These are phyloP conservation scores for Globisporangium irregulare DNA, from an alignment of 352 stramenopile species.

Conservation along the genomic window DNA sequence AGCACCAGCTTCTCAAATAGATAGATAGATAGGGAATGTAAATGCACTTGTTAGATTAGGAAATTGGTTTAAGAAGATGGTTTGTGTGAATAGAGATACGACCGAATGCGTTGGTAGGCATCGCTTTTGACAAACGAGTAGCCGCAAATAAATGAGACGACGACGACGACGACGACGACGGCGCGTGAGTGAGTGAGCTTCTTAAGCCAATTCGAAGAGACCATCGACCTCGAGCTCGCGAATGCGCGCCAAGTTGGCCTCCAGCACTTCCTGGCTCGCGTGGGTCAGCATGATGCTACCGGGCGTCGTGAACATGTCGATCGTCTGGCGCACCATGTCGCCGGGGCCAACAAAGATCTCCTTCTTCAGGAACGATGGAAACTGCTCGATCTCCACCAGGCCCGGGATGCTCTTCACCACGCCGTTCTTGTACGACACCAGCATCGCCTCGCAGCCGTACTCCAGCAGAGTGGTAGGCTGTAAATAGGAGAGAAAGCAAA, in stretches of 20 bases:
- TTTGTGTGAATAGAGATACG: background rate
- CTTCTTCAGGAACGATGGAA: slow-evolving; percentile 91
- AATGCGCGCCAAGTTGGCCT: slow-evolving; percentile 88
- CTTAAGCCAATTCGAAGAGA: slow-evolving; percentile 68
- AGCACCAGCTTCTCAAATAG: slow-evolving; percentile 51
- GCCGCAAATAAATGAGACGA: background rate
- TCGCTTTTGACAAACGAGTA: background rate
- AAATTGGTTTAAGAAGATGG: background rate
- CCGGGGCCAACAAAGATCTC: slow-evolving; percentile 87
- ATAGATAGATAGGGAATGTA: background rate
- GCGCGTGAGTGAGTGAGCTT: background rate
- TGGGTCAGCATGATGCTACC: slow-evolving; percentile 94
- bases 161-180: background rate
- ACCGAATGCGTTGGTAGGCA: background rate
- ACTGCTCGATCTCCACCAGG: slow-evolving; percentile 87
- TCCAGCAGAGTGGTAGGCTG: slow-evolving; percentile 67
- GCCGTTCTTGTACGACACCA: slow-evolving; percentile 91
- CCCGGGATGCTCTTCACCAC: slow-evolving; percentile 90
- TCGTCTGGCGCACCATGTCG: slow-evolving; percentile 85
- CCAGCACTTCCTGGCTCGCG: slow-evolving; percentile 80
- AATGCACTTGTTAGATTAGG: slow-evolving; percentile 10
- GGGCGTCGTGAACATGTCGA: slow-evolving; percentile 94
- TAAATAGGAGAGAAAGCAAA: background rate
- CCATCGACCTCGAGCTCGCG: slow-evolving; percentile 80
- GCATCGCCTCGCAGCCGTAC: slow-evolving; percentile 91